Percentiles rank a stretch among this genome's conserved stretches.
Conservation (phyloP, 1,139 yeast species). For the Sugiyamaella japonica region DNA sequence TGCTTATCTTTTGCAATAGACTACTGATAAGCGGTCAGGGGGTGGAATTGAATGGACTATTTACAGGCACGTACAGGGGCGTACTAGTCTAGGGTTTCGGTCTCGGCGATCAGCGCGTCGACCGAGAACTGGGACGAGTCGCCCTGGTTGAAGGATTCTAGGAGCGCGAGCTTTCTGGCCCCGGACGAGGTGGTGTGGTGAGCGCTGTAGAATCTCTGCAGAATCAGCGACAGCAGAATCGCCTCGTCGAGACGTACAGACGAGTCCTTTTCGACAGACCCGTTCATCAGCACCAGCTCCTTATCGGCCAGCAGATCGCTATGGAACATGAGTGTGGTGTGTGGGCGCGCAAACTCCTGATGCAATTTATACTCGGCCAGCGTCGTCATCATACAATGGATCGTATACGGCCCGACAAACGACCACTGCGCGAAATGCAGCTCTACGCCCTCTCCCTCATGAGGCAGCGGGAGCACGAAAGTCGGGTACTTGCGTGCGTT, state of each 20-base stretch:
- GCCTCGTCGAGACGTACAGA: conserved; percentile 67
- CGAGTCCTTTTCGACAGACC: conserved; percentile 72
- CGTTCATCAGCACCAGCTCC: conserved; percentile 80
- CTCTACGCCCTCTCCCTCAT: conserved; percentile 58
- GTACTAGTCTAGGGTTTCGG: conserved; percentile 62
- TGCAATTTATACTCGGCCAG: conserved; percentile 91
- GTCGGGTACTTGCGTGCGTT: conserved; percentile 75
- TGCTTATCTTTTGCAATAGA: neutral
- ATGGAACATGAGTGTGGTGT: conserved; percentile 87
- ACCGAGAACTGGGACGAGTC: conserved; percentile 60
- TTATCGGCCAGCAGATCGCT: conserved; percentile 67
- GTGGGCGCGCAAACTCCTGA: conserved; percentile 91
- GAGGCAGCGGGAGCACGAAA: conserved; percentile 48
- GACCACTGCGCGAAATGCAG: conserved; percentile 95
- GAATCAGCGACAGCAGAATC: conserved; percentile 70
- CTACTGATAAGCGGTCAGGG: too few species aligned
- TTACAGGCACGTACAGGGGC: neutral
- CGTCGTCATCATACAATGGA: conserved; percentile 89
- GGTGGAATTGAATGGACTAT: neutral
- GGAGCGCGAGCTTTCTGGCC: conserved; percentile 52
- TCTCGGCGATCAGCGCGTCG: conserved; percentile 65
- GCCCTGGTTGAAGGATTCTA: conserved; percentile 71
- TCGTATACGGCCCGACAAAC: conserved; percentile 79
- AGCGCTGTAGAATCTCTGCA: conserved; percentile 88
- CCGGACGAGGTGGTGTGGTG: conserved; percentile 45